phyloP scores from a whole-genome alignment of 306 rosid species.

The Adenanthera pavonina region DNA sequence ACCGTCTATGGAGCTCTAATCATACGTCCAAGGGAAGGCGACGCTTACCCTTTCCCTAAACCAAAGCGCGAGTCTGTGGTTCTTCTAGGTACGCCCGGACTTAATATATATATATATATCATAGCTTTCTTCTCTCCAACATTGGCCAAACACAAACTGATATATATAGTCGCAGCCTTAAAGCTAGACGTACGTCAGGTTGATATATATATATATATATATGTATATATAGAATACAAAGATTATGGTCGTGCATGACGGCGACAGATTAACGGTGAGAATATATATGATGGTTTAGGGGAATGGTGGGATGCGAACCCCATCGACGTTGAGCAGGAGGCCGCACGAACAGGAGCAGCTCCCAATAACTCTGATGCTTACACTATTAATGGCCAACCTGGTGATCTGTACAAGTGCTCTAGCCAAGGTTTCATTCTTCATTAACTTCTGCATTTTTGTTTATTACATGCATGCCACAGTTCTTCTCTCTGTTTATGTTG shows the following conservation, averaged over 20 bases:
- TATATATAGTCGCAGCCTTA: no score
- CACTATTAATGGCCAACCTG: constrained; percentile 96
- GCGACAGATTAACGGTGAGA: constrained; percentile 10
- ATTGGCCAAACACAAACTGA: no score
- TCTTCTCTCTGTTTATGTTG: no score
- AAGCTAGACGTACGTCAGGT: no score
- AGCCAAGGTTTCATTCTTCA: constrained; percentile 49
- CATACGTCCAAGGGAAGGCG: constrained; percentile 75
- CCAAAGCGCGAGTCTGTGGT: constrained; percentile 70
- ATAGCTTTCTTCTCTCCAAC: no score
- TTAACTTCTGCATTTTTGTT: neutral
- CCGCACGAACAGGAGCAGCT: constrained; percentile 74
- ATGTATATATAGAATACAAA: constrained; percentile 11
- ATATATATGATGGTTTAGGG: constrained; percentile 49
- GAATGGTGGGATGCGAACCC: constrained; percentile 99
- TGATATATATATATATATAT: no score
- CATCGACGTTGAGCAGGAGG: constrained; percentile 66
- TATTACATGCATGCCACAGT: neutral
- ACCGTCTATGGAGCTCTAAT: constrained; percentile 87
- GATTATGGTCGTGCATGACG: neutral
- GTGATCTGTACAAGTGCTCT: constrained; percentile 94
- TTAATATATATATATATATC: no score
- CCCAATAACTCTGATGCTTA: constrained; percentile 86
- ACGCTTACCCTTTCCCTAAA: constrained; percentile 72
- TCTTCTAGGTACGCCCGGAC: constrained; percentile 63